Percentiles rank a stretch among this genome's conserved stretches.
These are phyloP conservation scores for Fusarium cyanostomum DNA, from an alignment of 2,329 filamentous ascomycete species.

Conservation along the genomic window DNA sequence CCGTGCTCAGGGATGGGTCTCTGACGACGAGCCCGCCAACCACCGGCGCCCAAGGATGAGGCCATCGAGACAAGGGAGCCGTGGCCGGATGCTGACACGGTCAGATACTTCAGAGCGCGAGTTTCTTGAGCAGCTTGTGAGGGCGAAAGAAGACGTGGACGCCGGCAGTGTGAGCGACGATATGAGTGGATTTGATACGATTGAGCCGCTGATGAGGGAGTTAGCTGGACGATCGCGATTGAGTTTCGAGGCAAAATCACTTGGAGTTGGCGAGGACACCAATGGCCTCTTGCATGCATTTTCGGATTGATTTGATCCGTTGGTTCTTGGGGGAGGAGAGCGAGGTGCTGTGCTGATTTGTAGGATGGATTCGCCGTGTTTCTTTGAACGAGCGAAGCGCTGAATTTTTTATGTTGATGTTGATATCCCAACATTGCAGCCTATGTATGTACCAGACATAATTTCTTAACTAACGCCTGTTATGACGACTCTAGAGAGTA, in stretches of 20 bases:
- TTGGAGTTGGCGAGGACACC: conserved; percentile 36
- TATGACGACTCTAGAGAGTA: conserved; percentile 29
- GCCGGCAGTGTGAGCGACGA: conserved; percentile 43
- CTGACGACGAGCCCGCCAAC: conserved; percentile 45
- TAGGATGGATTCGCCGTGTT: neutral
- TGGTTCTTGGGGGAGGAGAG: neutral
- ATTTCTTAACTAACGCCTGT: conserved; percentile 34
- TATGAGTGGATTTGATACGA: conserved; percentile 50
- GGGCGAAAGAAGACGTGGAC: conserved; percentile 40
- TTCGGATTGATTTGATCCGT: conserved; percentile 7
- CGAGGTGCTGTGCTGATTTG: neutral
- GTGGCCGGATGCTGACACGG: conserved; percentile 36
- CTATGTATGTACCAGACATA: conserved; percentile 33
- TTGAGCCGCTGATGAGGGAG: conserved; percentile 58
- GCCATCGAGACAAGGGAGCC: conserved; percentile 19
- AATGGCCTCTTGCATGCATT: conserved; percentile 29
- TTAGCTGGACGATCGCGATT: conserved; percentile 48
- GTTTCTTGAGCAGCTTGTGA: conserved; percentile 44
- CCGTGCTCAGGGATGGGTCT: conserved; percentile 43
- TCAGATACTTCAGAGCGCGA: conserved; percentile 44
- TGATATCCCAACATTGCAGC: conserved; percentile 20
- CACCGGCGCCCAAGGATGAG: conserved; percentile 17
- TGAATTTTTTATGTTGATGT: conserved; percentile 15
- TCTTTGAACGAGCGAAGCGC: too few relatives aligned
- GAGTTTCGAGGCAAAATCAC: conserved; percentile 40